Evolutionary conservation across 305 asterid species (phyloP).

Genomic region (Solanum hybrid): DNA sequence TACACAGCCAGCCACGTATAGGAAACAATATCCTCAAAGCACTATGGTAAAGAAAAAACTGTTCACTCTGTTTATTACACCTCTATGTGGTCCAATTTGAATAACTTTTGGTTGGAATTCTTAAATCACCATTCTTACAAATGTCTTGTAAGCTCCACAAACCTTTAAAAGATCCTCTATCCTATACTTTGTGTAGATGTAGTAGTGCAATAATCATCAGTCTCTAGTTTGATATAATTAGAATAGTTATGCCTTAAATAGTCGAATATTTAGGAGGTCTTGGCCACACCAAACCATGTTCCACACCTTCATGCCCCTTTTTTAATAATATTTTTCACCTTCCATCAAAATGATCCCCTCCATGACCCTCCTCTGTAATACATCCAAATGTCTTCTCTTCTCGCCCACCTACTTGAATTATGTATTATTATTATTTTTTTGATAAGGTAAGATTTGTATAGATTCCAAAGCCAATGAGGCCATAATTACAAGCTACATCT

Average conservation of each 20-base stretch:
- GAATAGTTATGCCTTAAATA: background rate
- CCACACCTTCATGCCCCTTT: background rate
- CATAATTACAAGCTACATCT: background rate
- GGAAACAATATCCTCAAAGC: background rate
- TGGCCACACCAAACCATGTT: background rate
- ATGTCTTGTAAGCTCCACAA: background rate
- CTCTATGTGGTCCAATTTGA: background rate
- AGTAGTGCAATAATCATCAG: background rate
- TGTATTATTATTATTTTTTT: background rate
- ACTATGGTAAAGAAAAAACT: background rate
- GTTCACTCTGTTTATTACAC: background rate
- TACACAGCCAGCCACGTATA: background rate
- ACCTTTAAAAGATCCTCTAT: background rate
- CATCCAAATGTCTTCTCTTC: background rate
- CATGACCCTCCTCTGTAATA: background rate
- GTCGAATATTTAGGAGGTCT: background rate
- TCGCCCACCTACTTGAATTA: background rate
- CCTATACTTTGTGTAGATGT: background rate
- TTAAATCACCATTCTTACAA: background rate
- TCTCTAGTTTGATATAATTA: background rate
- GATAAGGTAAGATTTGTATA: background rate
- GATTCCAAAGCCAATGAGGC: background rate
- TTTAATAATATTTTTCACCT: background rate
- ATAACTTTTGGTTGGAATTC: background rate
- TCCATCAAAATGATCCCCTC: background rate